phyloP scores from a whole-genome alignment of 176 grass and related monocot species.

The sorghum (Sorghum bicolor) region Sorghum_bicolor_NCBIv3 NC_012878.2:49472001-49472500 shows the following conservation, averaged over 20 bases:
- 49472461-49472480: constrained; percentile 33
- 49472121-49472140: not conserved
- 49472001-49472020: constrained; percentile 47
- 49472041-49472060: constrained; percentile 74
- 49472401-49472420: constrained; percentile 67
- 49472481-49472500: constrained; percentile 31
- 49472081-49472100: constrained; percentile 57
- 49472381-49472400: constrained; percentile 5
- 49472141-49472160: not conserved
- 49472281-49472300: constrained; percentile 43
- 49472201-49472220: constrained; percentile 94
- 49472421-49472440: constrained; percentile 35
- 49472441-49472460: constrained; percentile 36
- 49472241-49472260: constrained; percentile 58
- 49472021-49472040: constrained; percentile 57
- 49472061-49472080: constrained; percentile 84
- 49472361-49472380: constrained; percentile 17
- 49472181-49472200: constrained; percentile 74
- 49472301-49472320: constrained; percentile 41
- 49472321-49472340: constrained; percentile 52
- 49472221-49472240: constrained; percentile 75
- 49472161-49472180: not conserved
- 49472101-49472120: constrained; percentile 22
- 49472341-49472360: constrained; percentile 27
- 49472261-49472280: constrained; percentile 45